Base-by-base conservation (phyloP, 192 early-diverging fungal genomes). In the Radiomyces spectabilis region DNA sequence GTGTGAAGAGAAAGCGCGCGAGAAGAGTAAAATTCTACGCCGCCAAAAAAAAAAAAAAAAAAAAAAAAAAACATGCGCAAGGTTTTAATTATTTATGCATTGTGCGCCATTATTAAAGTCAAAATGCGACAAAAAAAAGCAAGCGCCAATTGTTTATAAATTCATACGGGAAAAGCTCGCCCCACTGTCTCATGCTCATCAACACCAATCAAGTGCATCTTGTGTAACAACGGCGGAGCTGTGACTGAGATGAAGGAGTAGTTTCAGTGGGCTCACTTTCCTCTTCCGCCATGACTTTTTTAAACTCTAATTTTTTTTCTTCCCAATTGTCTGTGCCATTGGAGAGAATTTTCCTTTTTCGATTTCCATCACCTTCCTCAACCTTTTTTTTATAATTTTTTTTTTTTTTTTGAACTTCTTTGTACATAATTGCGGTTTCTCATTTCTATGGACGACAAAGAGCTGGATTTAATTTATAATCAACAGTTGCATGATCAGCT, bases 401-500 rank as follows among this genome's bases (percentile, higher is more conserved):
- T 22, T 3, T 41, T 42, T 55, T 55, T 26, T 55, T 40, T 39
- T 39, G 41, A n/a, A 42, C 25, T 22, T 41, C 18, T 34, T 33
- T 34, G 5, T 31, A 5, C 13, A 13, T 55, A 18, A 5, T 39
- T 43, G 8, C 19, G n/a, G 27, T 10, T 19, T 27, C 39, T 26
- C 26, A 21, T 38, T 16, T 37, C 21, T 5, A 61, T 61, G 51
- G 41, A 61, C 25, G 59, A 61, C 21, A 18, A 37, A 18, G 59
- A 61, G 39, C 9, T 61, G 12, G 51, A 50, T 13, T 41, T 41
- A 13, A 51, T 66, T 31, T 59, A 59, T 31, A 30, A 33, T 10
- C 51, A 59, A 41, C 50, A 53, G 21, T 26, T 66, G 30, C 41
- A 53, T n/a, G 56, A 58, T 26, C 42, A 66, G 39, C 25, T 66